These are phyloP conservation scores for Cadophora sp. DNA, from an alignment of 2,329 filamentous ascomycete species.

Conservation along the genomic window DNA sequence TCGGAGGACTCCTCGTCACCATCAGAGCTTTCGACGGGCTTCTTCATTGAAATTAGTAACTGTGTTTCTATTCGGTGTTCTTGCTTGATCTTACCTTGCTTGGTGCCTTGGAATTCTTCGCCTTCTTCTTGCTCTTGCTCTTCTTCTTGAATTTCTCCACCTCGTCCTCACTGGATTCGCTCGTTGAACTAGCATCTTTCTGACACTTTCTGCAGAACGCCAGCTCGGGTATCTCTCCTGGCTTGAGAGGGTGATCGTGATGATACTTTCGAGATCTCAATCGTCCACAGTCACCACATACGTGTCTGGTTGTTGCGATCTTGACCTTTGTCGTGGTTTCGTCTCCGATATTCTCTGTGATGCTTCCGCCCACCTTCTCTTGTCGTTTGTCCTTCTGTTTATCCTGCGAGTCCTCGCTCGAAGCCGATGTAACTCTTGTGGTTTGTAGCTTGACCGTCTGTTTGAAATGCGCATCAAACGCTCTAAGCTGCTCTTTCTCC, in stretches of 20 bases:
- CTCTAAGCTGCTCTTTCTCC: conserved; percentile 34
- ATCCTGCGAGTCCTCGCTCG: conserved; percentile 6
- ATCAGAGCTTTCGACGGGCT: conserved; percentile 12
- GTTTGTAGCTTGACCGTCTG: neutral
- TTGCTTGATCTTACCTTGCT: conserved; percentile 1
- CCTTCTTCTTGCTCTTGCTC: conserved; percentile 24
- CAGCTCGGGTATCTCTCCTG: conserved; percentile 44
- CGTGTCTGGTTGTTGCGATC: conserved; percentile 46
- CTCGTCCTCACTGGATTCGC: conserved; percentile 25
- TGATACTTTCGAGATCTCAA: conserved; percentile 52
- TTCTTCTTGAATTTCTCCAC: conserved; percentile 29
- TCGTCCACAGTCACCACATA: conserved; percentile 53
- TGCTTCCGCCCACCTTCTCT: neutral
- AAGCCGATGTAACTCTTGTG: conserved; percentile 9
- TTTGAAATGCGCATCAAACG: conserved; percentile 36
- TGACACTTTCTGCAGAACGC: conserved; percentile 50
- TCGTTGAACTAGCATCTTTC: conserved; percentile 40
- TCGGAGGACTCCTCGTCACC: conserved; percentile 11
- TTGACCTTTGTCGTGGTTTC: conserved; percentile 41
- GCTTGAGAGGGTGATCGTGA: conserved; percentile 44
- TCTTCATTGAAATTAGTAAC: neutral
- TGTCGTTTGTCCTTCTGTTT: conserved; percentile 6
- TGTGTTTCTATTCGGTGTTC: neutral
- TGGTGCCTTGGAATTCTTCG: neutral
- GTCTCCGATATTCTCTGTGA: conserved; percentile 14